Evolutionary conservation across 1,284 basidiomycete species (phyloP), one percentile per base, ranked within the genome.

Genomic region (Pseudozyma hubeiensis): DNA sequence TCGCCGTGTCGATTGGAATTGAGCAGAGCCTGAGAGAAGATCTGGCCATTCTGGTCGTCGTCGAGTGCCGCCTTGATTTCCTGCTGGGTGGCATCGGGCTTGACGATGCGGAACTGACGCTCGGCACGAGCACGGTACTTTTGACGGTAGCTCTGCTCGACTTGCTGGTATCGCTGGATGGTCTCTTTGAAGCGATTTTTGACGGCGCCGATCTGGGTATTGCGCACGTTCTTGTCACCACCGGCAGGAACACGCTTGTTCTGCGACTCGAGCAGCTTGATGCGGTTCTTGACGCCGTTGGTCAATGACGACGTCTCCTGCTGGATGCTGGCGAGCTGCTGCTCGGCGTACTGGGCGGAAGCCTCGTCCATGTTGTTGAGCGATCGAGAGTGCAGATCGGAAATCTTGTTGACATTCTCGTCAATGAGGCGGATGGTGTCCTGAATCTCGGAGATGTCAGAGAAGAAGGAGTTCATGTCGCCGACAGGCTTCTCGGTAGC

Each of bases 51-150:
- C 61, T 91, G 89, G 82, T 95, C 92, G 67, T 88, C 87, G 29
- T 92, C 89, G n/a, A 93, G 90, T 6, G 90, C 85, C 24, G 84
- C 89, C 50, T 88, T 86, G 59, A 97, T 87, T 84, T 97, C 94
- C 62, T 93, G 90, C 5, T 89, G 88, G 14, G 93, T 91, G 3
- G 94, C 94, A 80, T 94, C 90, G 7, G 93, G 93, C 86, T 97
- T 96, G 71, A 85, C 85, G 90, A 99, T 99, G 86, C 91, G 93
- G 88, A 92, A 96, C 86, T 99, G 97, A 71, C 97, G 89, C 87
- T 96, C 95, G 87, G 96, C 90, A 47, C 94, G 89, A 84, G 95
- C 93, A 86, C 93, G 93, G 86, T 97, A 94, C 87, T 93, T 95
- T 76, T 91, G 89, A 63, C 96, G 90, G 85, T 92, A 93, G 82